Conservation (phyloP, 208 protist species). For the Leptomonas pyrrhocoris region DNA sequence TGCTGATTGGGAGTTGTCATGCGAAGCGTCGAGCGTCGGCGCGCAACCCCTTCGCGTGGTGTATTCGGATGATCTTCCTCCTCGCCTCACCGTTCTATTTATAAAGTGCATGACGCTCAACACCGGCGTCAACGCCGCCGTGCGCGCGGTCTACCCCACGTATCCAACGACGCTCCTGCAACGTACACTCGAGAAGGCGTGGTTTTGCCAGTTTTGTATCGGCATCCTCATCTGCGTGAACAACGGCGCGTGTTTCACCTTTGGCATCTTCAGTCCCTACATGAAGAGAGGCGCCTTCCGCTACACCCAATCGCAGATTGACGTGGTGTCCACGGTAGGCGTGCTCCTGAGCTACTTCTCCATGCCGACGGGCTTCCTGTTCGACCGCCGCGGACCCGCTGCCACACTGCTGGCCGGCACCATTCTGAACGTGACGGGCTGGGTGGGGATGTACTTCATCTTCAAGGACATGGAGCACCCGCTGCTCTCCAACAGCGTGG, state of each 20-base stretch:
- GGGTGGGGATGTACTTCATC: constrained; percentile 72
- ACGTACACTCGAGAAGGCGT: constrained; percentile 53
- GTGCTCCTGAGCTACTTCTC: constrained; percentile 86
- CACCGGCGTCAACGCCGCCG: background rate
- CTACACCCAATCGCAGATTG: constrained; percentile 69
- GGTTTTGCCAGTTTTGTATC: constrained; percentile 83
- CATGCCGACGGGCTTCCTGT: constrained; percentile 77
- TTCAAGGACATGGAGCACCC: constrained; percentile 59
- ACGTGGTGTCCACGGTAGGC: constrained; percentile 69
- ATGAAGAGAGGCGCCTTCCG: constrained; percentile 59
- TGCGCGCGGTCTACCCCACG: constrained; percentile 9
- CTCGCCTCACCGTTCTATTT: too few species aligned
- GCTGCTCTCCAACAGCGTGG: constrained; percentile 40
- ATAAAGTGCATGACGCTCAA: background rate
- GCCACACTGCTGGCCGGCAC: constrained; percentile 60
- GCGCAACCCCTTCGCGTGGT: too few species aligned
- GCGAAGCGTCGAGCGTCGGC: too few species aligned
- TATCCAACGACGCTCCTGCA: constrained; percentile 5
- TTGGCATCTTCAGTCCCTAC: constrained; percentile 75
- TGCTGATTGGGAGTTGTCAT: too few species aligned
- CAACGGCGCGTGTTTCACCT: constrained; percentile 85
- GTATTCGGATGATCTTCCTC: too few species aligned
- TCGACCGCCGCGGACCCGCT: constrained; percentile 62
- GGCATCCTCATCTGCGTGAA: constrained; percentile 78
- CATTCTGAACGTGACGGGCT: constrained; percentile 66